phyloP scores from a whole-genome alignment of 73 alveolate genomes.

The Paramecium sonneborni region DNA sequence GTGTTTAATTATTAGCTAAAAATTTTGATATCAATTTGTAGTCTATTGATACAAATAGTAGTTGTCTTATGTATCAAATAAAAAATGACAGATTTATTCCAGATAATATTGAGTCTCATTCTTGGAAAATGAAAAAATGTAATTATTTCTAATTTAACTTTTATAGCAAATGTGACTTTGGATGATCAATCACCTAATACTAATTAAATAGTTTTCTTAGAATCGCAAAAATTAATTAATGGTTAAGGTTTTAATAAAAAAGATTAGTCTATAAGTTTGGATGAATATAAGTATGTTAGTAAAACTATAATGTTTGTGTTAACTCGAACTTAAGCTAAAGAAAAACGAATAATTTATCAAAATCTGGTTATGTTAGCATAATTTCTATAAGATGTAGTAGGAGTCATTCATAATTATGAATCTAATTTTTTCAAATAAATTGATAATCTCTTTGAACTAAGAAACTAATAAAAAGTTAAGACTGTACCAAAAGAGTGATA shows the following conservation, averaged over 20 bases:
- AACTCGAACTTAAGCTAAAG: not conserved
- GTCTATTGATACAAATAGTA: not conserved
- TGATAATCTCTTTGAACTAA: not conserved
- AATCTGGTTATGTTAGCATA: not conserved
- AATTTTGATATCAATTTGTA: not conserved
- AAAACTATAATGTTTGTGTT: not conserved
- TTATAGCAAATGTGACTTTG: not conserved
- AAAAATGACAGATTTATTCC: not conserved
- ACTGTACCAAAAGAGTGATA: not conserved
- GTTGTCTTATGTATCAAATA: not conserved
- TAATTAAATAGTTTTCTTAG: not conserved
- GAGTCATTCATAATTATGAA: not conserved
- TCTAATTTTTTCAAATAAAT: not conserved
- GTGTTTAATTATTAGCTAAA: not conserved
- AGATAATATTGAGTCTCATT: not conserved
- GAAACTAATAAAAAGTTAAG: not conserved
- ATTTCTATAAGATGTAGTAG: not conserved
- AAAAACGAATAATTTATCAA: not conserved
- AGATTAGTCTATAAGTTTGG: not conserved
- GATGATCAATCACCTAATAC: not conserved
- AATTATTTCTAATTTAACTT: not conserved
- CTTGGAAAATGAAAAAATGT: not conserved
- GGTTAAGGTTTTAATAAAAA: not conserved
- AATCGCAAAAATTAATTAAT: not conserved
- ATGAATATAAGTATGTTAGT: slow-evolving; percentile 23